Evolutionary conservation across 2,329 filamentous ascomycete genomes (phyloP).

Genomic region (Aspergillus neoniger): DNA sequence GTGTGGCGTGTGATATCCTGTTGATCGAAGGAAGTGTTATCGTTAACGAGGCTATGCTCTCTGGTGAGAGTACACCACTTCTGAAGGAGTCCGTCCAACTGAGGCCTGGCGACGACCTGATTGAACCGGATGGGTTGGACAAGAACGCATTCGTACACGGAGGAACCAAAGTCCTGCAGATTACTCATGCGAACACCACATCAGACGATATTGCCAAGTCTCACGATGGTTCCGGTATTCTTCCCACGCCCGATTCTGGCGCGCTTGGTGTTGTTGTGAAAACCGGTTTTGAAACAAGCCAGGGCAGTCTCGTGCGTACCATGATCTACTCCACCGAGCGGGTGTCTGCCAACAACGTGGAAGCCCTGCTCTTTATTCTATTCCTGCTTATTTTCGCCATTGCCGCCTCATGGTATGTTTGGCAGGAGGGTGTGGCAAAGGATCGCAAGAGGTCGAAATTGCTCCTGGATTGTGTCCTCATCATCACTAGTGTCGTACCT

Average conservation of each 20-base stretch:
- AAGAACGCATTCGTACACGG: constrained; percentile 97
- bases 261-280: constrained; percentile 93
- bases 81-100: constrained; percentile 95
- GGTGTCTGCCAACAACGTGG: constrained; percentile 96
- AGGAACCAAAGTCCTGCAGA: constrained; percentile 94
- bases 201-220: constrained; percentile 62
- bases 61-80: constrained; percentile 93
- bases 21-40: constrained; percentile 93
- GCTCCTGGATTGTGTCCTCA: constrained; percentile 93
- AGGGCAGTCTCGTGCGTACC: constrained; percentile 93
- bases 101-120: constrained; percentile 73
- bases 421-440: constrained; percentile 91
- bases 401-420: constrained; percentile 98
- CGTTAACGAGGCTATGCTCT: constrained; percentile 99
- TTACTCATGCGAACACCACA: constrained; percentile 81
- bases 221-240: constrained; percentile 73
- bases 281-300: constrained; percentile 97
- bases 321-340: constrained; percentile 99
- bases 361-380: constrained; percentile 95
- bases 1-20: constrained; percentile 96
- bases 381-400: constrained; percentile 96
- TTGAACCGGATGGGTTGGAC: constrained; percentile 89
- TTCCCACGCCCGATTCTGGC: constrained; percentile 85
- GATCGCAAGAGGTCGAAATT: constrained; percentile 98
- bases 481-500: constrained; percentile 97